These are phyloP conservation scores for Ophiocordyceps camponoti-rufipedis DNA, from an alignment of 2,329 filamentous ascomycete species.

Conservation along the genomic window DNA sequence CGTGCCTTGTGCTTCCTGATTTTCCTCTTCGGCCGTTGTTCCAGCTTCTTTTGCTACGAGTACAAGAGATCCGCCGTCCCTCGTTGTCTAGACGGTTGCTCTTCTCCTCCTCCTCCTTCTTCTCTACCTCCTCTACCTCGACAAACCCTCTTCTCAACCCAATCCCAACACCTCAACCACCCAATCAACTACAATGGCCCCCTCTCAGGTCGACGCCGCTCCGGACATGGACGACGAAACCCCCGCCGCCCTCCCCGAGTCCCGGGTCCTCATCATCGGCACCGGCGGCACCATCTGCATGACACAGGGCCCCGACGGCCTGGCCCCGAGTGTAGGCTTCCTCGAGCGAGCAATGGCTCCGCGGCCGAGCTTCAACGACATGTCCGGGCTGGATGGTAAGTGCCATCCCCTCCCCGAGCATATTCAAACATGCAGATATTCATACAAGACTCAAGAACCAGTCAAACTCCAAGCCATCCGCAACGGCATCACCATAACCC, in stretches of 20 bases:
- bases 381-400: conserved; percentile 7
- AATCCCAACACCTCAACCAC: not conserved
- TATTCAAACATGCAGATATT: not conserved
- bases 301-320: conserved; percentile 61
- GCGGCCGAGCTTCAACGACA: conserved; percentile 71
- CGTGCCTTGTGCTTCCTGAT: too few relatives aligned
- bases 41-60: too few relatives aligned
- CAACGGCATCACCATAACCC: conserved; percentile 26
- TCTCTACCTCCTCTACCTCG: too few relatives aligned
- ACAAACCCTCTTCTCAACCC: not conserved
- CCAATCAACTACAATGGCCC: conserved; percentile 3
- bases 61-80: not conserved
- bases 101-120: not conserved
- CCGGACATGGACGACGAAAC: conserved; percentile 1
- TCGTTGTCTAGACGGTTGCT: too few relatives aligned
- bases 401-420: not conserved
- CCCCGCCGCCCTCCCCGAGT: conserved; percentile 39
- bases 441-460: conserved; percentile 4
- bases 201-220: conserved; percentile 1
- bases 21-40: too few relatives aligned
- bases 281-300: conserved; percentile 87
- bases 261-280: conserved; percentile 74
- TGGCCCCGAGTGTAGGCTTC: conserved; percentile 67
- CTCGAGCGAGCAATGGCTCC: conserved; percentile 67
- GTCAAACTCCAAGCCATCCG: conserved; percentile 32